Evolutionary conservation across 1,284 basidiomycete species (phyloP), one percentile per base, ranked within the genome.

Genomic region (Ustilago tritici): DNA sequence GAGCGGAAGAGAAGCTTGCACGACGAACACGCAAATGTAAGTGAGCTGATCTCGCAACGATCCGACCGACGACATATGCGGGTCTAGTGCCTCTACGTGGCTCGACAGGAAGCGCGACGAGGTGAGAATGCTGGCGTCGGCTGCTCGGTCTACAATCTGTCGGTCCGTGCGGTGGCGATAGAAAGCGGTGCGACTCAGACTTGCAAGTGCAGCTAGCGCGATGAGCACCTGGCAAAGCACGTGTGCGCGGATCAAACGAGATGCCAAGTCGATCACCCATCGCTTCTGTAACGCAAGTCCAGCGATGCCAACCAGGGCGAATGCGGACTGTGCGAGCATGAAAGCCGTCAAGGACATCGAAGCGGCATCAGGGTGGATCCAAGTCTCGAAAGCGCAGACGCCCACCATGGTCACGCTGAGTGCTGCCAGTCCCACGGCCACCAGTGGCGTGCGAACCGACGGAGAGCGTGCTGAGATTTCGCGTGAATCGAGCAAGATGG

Each of bases 191-290:
- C 65, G 62, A 43, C 69, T 69, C 38, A 76, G 41, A 43, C 63
- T 76, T 36, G 56, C 70, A 10, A 76, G 61, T n/a, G 74, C 78
- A 40, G 71, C 70, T 15, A 79, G 55, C 7, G 75, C 74, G 28
- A 78, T 72, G 49, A 73, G 65, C 28, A 60, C 70, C 58, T 79
- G 78, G 41, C 66, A 63, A 5, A 79, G 74, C 49, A 79, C 78
- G 40, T 79, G 78, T 15, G 75, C 78, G 10, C 75, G 70, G n/a
- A 77, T 59, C n/a, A 73, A 57, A 4, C 78, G 67, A 36, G 79
- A 81, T 11, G 69, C 72, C n/a, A 80, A 64, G 35, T 81, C 79
- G 36, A 80, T 81, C 23, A 77, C 38, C 63, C 69, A 68, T 17
- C 74, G 66, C 23, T 54, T 69, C 56, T 75, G 71, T 52, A 73